Percentiles rank a stretch among this genome's conserved stretches.
phyloP scores from a whole-genome alignment of 495 filamentous ascomycete species.

The Penicillium crystallinum region DNA sequence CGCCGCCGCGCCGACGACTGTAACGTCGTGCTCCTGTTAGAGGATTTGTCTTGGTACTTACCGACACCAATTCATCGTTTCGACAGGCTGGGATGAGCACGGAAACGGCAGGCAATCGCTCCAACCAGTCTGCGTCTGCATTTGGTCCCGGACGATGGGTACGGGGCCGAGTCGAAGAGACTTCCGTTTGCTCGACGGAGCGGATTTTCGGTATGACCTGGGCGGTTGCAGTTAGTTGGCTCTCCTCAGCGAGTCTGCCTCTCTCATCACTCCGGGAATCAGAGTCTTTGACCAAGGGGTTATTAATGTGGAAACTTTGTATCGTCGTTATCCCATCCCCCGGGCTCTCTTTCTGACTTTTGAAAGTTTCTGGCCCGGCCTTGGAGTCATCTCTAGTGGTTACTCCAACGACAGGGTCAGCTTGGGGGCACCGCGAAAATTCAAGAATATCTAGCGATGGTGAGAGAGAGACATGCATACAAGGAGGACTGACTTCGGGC shows the following conservation, averaged over 20 bases:
- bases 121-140: background rate
- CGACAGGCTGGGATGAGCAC: conserved; percentile 2
- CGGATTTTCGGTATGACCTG: background rate
- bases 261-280: background rate
- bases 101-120: conserved; percentile 3
- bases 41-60: conserved; percentile 3
- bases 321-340: background rate
- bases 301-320: background rate
- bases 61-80: conserved; percentile 1
- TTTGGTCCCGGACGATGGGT: background rate
- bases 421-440: background rate
- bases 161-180: background rate
- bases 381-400: background rate
- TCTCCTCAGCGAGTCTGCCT: background rate
- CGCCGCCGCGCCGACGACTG: background rate
- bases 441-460: background rate
- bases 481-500: background rate
- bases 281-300: background rate
- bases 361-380: background rate
- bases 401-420: background rate
- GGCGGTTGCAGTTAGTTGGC: background rate
- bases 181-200: background rate
- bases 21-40: conserved; percentile 2
- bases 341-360: background rate
- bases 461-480: background rate